Base-by-base conservation (phyloP, 768 basidiomycete species). In the Pisolithus albus region DNA sequence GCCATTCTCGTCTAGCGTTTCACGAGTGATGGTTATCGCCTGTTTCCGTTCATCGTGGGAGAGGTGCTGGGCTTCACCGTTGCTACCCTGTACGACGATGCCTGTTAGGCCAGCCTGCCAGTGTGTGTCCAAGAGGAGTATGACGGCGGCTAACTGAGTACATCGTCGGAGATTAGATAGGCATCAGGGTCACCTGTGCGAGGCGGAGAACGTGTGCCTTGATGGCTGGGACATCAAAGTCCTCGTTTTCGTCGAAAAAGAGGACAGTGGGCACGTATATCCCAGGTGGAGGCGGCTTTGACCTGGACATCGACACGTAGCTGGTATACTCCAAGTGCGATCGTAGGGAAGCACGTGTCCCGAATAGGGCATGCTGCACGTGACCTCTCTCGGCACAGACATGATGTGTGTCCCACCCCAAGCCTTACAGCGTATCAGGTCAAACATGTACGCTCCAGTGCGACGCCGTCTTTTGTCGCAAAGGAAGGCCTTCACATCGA, bases 211-310 rank as follows among this genome's bases (percentile, higher is more conserved):
- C 72, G 60, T 92, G 90, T 7, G 80, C 73, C 54, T 82, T 71
- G 59, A 87, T 82, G 10, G 86, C 75, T 0, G 73, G 72, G 13
- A 83, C 65, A 58, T 94, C 85, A 47, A 92, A 68, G 26, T 86
- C 79, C 52, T 88, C 85, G 56, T 86, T 72, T 50, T 80, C 71
- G 45, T 82, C 76, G 57, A 85, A 81, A 65, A 84, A 88, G 41
- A 92, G 71, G 49, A 89, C 82, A 3, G 89, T 82, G 10, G 90
- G 90, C 23, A 87, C 84, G 62, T 89, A 90, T 51, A 83, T 74
- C 5, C 88, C 88, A 32, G 79, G 72, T 2, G 84, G 82, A 13
- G 84, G 83, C 18, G 82, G 74, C 5, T 13, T 15, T 5, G 34
- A 34, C 11, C 11, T 34, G 34, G 34, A 34, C 34, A 34, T 34